These are phyloP conservation scores for Rhizophlyctis rosea DNA, from an alignment of 192 early-diverging fungal species.

Conservation along the genomic window DNA sequence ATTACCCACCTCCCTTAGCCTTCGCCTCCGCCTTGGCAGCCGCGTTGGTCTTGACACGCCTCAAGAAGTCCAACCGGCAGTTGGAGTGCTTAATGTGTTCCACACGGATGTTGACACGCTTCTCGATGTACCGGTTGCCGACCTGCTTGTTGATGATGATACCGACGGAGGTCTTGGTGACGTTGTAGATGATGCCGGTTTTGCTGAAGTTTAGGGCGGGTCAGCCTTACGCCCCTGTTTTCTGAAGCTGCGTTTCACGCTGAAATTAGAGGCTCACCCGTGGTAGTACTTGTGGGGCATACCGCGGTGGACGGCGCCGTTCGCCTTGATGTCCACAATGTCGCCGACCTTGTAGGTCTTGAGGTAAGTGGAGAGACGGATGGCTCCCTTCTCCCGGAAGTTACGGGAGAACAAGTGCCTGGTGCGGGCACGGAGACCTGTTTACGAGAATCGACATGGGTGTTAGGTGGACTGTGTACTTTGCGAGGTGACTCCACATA, in stretches of 20 bases:
- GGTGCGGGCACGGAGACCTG: conserved; percentile 90
- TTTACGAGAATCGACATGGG: background rate
- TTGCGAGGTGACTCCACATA: background rate
- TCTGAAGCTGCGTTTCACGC: too few species aligned
- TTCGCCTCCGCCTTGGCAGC: conserved; percentile 80
- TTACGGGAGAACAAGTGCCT: conserved; percentile 96
- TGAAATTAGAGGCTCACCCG: too few species aligned
- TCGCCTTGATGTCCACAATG: conserved; percentile 99
- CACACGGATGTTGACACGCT: conserved; percentile 96
- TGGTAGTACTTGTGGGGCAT: conserved; percentile 99
- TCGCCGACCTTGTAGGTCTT: conserved; percentile 99
- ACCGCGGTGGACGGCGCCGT: conserved; percentile 99
- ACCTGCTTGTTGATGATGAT: conserved; percentile 98
- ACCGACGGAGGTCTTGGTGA: conserved; percentile 98
- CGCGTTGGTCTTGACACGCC: conserved; percentile 95
- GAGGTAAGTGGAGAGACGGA: conserved; percentile 95
- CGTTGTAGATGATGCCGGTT: conserved; percentile 99
- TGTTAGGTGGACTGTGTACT: background rate
- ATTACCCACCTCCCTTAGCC: conserved; percentile 59
- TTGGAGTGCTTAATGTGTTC: conserved; percentile 99
- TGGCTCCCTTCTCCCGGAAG: conserved; percentile 92
- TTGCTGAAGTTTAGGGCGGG: too few species aligned
- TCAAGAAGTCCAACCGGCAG: conserved; percentile 96
- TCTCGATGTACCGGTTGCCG: conserved; percentile 97
- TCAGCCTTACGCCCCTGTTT: too few species aligned